A percentile compares a stretch with the other conserved stretches of the same genome.
Evolutionary conservation across 768 basidiomycete species (phyloP).

Genomic region (Lactarius trivialis): DNA sequence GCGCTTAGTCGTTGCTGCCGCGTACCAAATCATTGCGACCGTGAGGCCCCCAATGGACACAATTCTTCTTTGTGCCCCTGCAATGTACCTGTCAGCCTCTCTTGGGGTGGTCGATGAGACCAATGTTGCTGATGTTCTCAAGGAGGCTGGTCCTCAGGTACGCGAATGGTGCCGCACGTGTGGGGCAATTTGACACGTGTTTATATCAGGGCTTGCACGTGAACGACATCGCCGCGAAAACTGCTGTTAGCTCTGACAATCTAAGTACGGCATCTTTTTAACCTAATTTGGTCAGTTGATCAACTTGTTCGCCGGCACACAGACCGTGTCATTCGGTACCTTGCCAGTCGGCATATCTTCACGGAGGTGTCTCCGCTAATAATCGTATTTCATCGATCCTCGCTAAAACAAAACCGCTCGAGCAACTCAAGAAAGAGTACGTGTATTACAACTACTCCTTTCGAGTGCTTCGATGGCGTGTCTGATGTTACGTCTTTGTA

Average conservation of each 20-base stretch:
- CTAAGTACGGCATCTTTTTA: no score
- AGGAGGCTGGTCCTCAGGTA: no score
- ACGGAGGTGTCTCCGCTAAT: no score
- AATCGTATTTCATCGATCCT: constrained; percentile 34
- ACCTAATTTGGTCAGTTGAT: background rate
- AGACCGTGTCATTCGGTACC: constrained; percentile 34
- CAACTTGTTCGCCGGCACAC: constrained; percentile 25
- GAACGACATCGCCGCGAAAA: constrained; percentile 14
- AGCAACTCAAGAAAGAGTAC: constrained; percentile 18
- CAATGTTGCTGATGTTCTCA: constrained; percentile 10
- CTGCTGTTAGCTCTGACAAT: no score
- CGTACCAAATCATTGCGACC: constrained; percentile 10
- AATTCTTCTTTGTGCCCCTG: background rate
- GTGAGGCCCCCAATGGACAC: constrained; percentile 5
- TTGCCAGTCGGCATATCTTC: constrained; percentile 37
- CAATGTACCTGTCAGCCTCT: constrained; percentile 1
- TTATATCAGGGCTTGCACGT: constrained; percentile 18
- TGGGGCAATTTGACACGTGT: no score
- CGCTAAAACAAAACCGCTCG: constrained; percentile 31
- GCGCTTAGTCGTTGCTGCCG: constrained; percentile 10
- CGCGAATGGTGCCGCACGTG: no score
- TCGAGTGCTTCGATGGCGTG: background rate
- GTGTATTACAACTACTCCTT: background rate
- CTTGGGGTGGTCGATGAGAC: background rate
- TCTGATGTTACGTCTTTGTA: background rate